Evolutionary conservation across 1,139 yeast genomes (phyloP).

Genomic region (Pichia sp.): DNA sequence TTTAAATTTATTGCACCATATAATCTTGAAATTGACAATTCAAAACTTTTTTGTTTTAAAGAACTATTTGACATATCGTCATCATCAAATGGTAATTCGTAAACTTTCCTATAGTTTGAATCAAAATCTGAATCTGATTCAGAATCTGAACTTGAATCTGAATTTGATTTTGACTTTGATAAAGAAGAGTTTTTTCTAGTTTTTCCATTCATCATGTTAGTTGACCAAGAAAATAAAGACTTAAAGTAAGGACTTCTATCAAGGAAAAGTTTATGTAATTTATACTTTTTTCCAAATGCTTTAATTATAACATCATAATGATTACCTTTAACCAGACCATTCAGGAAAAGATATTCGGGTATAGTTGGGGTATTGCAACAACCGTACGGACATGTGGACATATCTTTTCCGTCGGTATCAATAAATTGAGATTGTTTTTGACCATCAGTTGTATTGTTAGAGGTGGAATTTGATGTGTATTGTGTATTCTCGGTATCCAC

Average conservation of each 20-base stretch:
- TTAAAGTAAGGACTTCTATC: constrained; percentile 43
- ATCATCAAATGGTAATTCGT: constrained; percentile 37
- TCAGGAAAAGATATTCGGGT: constrained; percentile 25
- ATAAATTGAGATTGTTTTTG: not conserved
- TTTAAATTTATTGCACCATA: constrained; percentile 37
- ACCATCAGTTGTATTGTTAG: not conserved
- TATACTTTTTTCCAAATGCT: constrained; percentile 40
- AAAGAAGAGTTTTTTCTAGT: not conserved
- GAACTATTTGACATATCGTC: constrained; percentile 11
- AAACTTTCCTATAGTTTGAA: constrained; percentile 10
- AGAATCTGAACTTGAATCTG: constrained; percentile 4
- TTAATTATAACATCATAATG: constrained; percentile 43
- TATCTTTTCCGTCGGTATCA: not conserved
- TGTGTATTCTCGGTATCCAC: not conserved
- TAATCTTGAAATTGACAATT: constrained; percentile 37
- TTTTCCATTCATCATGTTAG: constrained; percentile 3
- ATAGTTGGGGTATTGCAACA: constrained; percentile 11
- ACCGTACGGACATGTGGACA: constrained; percentile 12
- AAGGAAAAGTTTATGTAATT: constrained; percentile 41
- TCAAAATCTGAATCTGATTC: constrained; percentile 9
- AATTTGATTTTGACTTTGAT: constrained; percentile 5
- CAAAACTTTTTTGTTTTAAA: constrained; percentile 38
- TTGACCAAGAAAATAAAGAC: constrained; percentile 40
- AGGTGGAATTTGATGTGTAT: not conserved
- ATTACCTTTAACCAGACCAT: constrained; percentile 39